Base-by-base conservation (phyloP, 2,329 filamentous ascomycete species). In the Coniella lustricola region DNA sequence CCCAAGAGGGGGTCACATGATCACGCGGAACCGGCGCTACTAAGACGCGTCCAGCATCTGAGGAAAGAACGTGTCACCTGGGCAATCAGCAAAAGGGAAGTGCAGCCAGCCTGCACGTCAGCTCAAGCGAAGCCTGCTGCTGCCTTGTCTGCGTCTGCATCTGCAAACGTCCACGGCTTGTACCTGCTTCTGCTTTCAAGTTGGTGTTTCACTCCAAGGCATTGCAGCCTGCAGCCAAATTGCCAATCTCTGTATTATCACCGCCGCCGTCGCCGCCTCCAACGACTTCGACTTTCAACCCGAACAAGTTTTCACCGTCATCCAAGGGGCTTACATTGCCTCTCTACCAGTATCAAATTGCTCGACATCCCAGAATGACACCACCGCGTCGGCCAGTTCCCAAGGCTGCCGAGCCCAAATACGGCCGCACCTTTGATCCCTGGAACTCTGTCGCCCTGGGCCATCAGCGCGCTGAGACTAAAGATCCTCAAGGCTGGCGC, bases 401-500 rank as follows among this genome's bases (percentile, higher is more conserved):
- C 49, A 66, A 59, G 51, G 64, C 67, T 29, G 67, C 71, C 17
- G 61, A 70, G 42, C 72, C 75, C 18, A 62, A 59, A 32, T 63
- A 67, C 59, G 64, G 66, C 21, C 65, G 67, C 32, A 60, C 61
- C 51, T 85, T 84, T 58, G 83, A 86, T 63, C 73, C 80, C 4
- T 87, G 82, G 81, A 89, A 89, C 66, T 83, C 82, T 13, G 79
- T 81, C 12, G 81, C 84, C 5, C 83, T 84, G 1, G 87, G 87
- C 39, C 88, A 95, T 63, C 90, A 95, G 66, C 76, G 81, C 35
- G 80, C 86, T 36, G 85, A 91, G 51, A 82, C 80, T 51, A 73
- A 84, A 1, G 77, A 79, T 2, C 76, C 77, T 20, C 57, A 81
- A 70, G 55, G 79, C 60, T 94, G 89, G 88, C 81, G 87, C 20